Percentiles rank a stretch among this genome's conserved stretches.
These are phyloP conservation scores for Colletotrichum tabaci DNA, from an alignment of 2,329 filamentous ascomycete species.

Conservation along the genomic window DNA sequence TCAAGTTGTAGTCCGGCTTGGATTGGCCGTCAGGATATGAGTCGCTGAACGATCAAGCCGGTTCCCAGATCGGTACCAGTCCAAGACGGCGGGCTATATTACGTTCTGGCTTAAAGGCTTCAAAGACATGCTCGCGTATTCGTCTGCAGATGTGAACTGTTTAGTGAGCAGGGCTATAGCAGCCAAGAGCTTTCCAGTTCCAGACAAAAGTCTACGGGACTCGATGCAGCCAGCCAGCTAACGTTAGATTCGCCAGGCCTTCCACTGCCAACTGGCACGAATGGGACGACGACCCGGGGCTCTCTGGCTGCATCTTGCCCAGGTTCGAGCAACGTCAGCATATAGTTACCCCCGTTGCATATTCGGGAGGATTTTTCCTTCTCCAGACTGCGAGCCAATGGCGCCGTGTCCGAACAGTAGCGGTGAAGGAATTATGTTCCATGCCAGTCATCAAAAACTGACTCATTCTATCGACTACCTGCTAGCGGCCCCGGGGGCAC, in stretches of 20 bases:
- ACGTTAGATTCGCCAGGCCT: background rate
- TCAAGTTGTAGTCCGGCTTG: slow-evolving; percentile 30
- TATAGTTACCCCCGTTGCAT: slow-evolving; percentile 32
- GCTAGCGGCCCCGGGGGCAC: slow-evolving; percentile 32
- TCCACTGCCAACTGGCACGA: slow-evolving; percentile 32
- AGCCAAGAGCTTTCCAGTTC: background rate
- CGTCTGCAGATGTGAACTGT: background rate
- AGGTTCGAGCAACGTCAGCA: slow-evolving; percentile 28
- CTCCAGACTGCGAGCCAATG: slow-evolving; percentile 28
- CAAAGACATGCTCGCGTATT: background rate
- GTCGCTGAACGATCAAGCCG: slow-evolving; percentile 5
- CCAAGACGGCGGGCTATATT: background rate
- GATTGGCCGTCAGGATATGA: background rate
- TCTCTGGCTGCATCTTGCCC: slow-evolving; percentile 22
- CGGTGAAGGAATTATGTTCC: slow-evolving; percentile 33
- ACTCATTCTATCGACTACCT: slow-evolving; percentile 35
- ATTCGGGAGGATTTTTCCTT: background rate
- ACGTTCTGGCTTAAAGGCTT: background rate
- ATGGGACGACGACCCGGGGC: slow-evolving; percentile 7
- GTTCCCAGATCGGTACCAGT: slow-evolving; percentile 7
- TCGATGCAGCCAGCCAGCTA: slow-evolving; percentile 8
- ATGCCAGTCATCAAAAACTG: slow-evolving; percentile 30
- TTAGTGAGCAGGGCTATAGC: background rate
- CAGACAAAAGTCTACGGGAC: background rate
- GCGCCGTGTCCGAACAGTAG: slow-evolving; percentile 20